Base-by-base conservation (phyloP, 176 grass and related monocot species). In the Phoenix dactylifera region DNA sequence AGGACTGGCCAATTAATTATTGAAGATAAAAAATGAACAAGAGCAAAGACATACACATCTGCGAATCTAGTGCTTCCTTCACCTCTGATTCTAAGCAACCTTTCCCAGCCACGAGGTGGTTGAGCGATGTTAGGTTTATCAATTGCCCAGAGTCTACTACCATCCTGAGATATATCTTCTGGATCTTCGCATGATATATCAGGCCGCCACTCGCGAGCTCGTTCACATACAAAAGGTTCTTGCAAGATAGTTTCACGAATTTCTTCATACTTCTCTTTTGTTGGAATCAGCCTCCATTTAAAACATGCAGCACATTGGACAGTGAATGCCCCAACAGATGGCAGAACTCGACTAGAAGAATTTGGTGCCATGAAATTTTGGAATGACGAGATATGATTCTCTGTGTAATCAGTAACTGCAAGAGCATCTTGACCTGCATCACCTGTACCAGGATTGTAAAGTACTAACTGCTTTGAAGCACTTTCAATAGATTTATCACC, bases 191-290 rank as follows among this genome's bases (percentile, higher is more conserved):
- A 95, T 51, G 71, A 61, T 22, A 89, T 58, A 70, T 77, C 76
- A 16, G 81, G 75, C 7, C 80, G 83, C 89, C 85, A 89, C 60
- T 80, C 82, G 66, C 59, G 35, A 16, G 76, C 79, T 57, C 68
- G 67, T 24, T 86, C 63, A 17, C 85, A 95, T 1, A 61, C 28
- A 78, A 98, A 98, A 25, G 79, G 85, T 24, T 77, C 62, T n/a
- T 64, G 14, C 55, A 51, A 44, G 55, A 72, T 67, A 9, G 35
- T 59, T 19, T 80, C 85, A 50, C 85, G 75, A 60, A 89, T 78
- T 77, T 82, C 79, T 68, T 95, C 89, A 10, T 89, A 95, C 60
- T 83, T 89, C 20, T 86, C 69, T 74, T 89, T 83, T 54, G 66
- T 67, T 39, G 89, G 70, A 67, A 89, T 61, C 18, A 95, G 48